These are phyloP conservation scores for Fusarium avenaceum DNA, from an alignment of 2,329 filamentous ascomycete species.

Conservation along the genomic window DNA sequence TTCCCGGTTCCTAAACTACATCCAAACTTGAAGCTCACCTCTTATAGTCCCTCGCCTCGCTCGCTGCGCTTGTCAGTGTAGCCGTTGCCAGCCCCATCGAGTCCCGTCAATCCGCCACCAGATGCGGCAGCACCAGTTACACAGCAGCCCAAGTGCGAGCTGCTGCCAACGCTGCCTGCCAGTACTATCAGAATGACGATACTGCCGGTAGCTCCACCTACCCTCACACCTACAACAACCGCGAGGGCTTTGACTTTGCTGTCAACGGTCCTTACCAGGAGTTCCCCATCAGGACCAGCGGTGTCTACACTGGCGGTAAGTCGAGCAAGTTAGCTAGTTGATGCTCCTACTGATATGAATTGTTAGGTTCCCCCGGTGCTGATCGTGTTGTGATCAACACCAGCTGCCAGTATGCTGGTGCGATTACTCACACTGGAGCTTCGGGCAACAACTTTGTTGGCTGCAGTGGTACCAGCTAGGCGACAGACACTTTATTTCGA, in stretches of 20 bases:
- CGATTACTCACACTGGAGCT: slow-evolving; percentile 79
- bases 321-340: fast-evolving
- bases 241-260: slow-evolving; percentile 55
- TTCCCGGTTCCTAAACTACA: fast-evolving
- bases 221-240: slow-evolving; percentile 58
- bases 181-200: slow-evolving; percentile 39
- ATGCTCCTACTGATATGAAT: not conserved
- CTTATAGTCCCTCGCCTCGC: slow-evolving; percentile 42
- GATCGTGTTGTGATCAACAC: slow-evolving; percentile 76
- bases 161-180: slow-evolving; percentile 50
- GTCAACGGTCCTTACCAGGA: slow-evolving; percentile 55
- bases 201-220: slow-evolving; percentile 52
- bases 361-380: slow-evolving; percentile 65
- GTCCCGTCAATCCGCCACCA: slow-evolving; percentile 45
- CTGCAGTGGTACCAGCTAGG: slow-evolving; percentile 58
- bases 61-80: slow-evolving; percentile 49
- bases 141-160: slow-evolving; percentile 46
- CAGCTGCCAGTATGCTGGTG: slow-evolving; percentile 69
- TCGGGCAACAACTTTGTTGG: slow-evolving; percentile 76
- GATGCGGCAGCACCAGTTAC: slow-evolving; percentile 52
- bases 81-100: slow-evolving; percentile 49
- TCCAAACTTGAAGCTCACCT: fast-evolving
- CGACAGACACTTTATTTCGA: fast-evolving
- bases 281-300: slow-evolving; percentile 54
- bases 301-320: slow-evolving; percentile 56